These are phyloP conservation scores for Aspergillus spinulosporus DNA, from an alignment of 2,329 filamentous ascomycete species.

Conservation along the genomic window DNA sequence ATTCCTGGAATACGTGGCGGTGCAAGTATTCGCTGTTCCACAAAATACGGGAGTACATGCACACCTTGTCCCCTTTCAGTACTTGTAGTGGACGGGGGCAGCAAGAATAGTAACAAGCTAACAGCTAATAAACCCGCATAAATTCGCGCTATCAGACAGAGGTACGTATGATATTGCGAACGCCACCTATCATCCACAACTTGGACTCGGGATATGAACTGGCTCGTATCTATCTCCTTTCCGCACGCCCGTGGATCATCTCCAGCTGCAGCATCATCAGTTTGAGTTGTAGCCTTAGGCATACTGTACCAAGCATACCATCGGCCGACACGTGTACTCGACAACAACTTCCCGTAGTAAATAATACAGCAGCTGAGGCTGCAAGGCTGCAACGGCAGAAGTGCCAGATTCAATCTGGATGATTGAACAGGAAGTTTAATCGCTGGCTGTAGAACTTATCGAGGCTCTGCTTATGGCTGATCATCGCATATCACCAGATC, in stretches of 20 bases:
- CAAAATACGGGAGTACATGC: neutral
- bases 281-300: neutral
- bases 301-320: neutral
- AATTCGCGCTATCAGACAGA: constrained; percentile 3
- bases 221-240: neutral
- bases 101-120: constrained; percentile 6
- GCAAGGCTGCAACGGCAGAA: constrained; percentile 13
- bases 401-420: neutral
- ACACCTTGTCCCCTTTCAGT: neutral
- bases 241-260: neutral
- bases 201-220: neutral
- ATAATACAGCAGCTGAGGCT: neutral
- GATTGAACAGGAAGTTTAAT: too few relatives aligned
- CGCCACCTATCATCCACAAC: constrained; percentile 8
- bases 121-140: neutral
- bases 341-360: neutral
- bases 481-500: neutral
- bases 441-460: neutral
- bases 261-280: neutral
- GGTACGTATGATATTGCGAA: constrained; percentile 6
- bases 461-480: neutral
- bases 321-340: constrained; percentile 9
- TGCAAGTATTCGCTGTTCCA: constrained; percentile 1
- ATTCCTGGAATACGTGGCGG: constrained; percentile 9
- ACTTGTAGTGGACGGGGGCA: neutral